A percentile compares a stretch with the other conserved stretches of the same genome.
Evolutionary conservation across 345 rosid genomes (phyloP).

Genomic region (Ceriops zippeliana): DNA sequence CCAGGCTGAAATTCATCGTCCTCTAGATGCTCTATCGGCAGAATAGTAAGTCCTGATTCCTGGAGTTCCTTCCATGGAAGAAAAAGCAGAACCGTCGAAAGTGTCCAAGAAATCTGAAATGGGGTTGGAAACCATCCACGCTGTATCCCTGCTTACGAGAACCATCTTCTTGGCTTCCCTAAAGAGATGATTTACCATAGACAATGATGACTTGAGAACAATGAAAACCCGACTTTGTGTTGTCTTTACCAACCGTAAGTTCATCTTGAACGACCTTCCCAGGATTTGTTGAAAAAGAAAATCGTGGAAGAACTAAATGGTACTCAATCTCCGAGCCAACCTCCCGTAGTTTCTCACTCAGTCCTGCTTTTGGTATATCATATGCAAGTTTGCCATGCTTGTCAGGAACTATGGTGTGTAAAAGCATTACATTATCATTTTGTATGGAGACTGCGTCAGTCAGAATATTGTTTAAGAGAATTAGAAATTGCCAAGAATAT

Average conservation of each 20-base stretch:
- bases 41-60: not conserved
- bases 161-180: not conserved
- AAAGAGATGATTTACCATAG: not conserved
- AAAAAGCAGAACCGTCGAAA: not conserved
- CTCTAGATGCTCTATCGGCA: not conserved
- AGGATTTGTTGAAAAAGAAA: not conserved
- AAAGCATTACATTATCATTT: not conserved
- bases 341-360: not conserved
- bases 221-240: not conserved
- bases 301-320: not conserved
- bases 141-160: not conserved
- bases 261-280: not conserved
- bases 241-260: not conserved
- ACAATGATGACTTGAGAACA: not conserved
- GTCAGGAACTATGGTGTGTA: no score
- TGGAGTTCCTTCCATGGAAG: not conserved
- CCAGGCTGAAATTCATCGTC: not conserved
- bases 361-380: not conserved
- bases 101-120: conserved; percentile 1
- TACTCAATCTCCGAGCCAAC: not conserved
- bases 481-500: not conserved
- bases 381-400: not conserved
- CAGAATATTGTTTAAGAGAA: not conserved
- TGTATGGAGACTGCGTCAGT: not conserved
- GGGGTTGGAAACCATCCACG: not conserved